These are phyloP conservation scores for Aspergillus quadricinctus DNA, from an alignment of 2,329 filamentous ascomycete genomes.

Conservation along the genomic window DNA sequence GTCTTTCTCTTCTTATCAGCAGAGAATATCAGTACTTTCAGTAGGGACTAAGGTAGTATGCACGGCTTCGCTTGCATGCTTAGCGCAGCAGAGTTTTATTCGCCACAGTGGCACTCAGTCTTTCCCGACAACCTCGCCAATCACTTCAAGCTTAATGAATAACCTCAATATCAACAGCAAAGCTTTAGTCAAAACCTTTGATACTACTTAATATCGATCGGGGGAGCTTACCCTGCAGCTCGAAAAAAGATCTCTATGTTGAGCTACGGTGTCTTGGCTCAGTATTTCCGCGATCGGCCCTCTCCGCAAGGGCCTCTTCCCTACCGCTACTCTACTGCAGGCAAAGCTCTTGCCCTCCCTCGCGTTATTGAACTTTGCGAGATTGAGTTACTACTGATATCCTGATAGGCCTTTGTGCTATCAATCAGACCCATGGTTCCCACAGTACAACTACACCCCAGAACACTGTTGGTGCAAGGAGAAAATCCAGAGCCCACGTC, in stretches of 20 bases:
- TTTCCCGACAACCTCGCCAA: not conserved
- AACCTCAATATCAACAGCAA: not conserved
- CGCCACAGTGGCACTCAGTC: not conserved
- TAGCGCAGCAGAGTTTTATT: constrained; percentile 2
- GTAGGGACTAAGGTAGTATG: not conserved
- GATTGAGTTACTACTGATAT: not conserved
- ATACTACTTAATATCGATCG: not conserved
- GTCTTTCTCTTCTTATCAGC: not conserved
- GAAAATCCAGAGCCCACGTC: not conserved
- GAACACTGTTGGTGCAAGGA: not conserved
- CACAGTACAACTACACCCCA: not conserved
- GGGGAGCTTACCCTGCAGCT: not conserved
- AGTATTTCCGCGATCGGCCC: not conserved
- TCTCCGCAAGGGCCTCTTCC: not conserved
- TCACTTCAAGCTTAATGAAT: not conserved
- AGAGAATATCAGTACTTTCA: not conserved
- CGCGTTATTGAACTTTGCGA: not conserved
- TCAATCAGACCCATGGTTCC: not conserved
- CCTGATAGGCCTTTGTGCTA: not conserved
- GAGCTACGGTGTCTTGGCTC: not conserved
- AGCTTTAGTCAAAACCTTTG: not conserved
- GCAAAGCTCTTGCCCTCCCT: not conserved
- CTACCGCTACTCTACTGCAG: not conserved
- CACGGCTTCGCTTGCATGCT: not conserved
- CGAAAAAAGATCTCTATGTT: not conserved